phyloP scores from a whole-genome alignment of 2,329 filamentous ascomycete genomes.

The Aureobasidium sp. region DNA sequence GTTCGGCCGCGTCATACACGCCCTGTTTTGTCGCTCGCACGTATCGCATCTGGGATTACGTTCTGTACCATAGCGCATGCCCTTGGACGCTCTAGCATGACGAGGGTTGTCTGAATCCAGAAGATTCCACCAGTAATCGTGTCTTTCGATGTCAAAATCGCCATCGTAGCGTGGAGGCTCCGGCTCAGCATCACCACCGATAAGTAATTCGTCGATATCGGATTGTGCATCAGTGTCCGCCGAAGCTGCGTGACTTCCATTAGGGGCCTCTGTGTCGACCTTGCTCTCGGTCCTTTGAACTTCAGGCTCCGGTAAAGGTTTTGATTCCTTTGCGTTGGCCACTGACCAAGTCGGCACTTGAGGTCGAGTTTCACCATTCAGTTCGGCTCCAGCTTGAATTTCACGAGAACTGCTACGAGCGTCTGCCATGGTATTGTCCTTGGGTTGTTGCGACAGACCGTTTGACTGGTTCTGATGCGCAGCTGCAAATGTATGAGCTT shows the following conservation, averaged over 20 bases:
- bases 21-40: constrained; percentile 9
- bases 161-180: constrained; percentile 11
- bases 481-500: not conserved
- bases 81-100: constrained; percentile 10
- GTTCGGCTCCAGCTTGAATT: not conserved
- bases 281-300: not conserved
- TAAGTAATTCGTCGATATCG: constrained; percentile 5
- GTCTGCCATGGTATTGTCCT: not conserved
- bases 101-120: constrained; percentile 8
- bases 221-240: constrained; percentile 7
- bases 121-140: constrained; percentile 15
- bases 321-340: constrained; percentile 7
- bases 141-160: constrained; percentile 12
- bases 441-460: not conserved
- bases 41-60: constrained; percentile 12
- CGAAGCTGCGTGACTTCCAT: not conserved
- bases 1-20: constrained; percentile 8
- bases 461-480: not conserved
- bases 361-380: not conserved
- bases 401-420: not conserved
- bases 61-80: constrained; percentile 9
- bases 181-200: constrained; percentile 7
- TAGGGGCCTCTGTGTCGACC: not conserved
- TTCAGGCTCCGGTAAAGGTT: not conserved
- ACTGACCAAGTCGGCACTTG: constrained; percentile 7